Base-by-base conservation (phyloP, 1,139 yeast species). In the Magnusiomyces sp. region DNA sequence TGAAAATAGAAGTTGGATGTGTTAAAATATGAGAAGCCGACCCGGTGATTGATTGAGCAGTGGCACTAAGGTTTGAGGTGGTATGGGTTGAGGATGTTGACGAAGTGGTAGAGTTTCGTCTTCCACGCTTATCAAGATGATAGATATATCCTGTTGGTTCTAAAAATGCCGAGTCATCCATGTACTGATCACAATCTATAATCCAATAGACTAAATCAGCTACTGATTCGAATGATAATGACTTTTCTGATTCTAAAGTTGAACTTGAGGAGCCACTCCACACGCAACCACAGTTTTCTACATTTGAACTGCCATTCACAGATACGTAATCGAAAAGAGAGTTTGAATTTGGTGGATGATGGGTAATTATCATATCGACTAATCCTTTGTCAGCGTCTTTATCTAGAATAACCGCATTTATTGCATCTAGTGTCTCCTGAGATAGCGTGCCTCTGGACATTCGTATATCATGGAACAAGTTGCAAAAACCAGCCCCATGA, bases 91-190 rank as follows among this genome's bases (percentile, higher is more conserved):
- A 34, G 7, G 16, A 16, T 37, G 40, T 9, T 37, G 40, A 37
- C 4, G 40, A 37, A 7, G 34, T 7, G 10, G 37, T 17, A 2
- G 41, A 17, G 13, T 37, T n/a, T 9, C 38, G 39, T n/a, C 43
- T 40, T 16, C 16, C 29, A 19, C 47, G 43, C 43, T 49, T 55
- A 40, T 53, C 50, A 40, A 59, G 46, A 39, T 60, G 61, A 37
- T 59, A 59, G 5, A 59, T 61, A 49, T 58, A 60, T 34, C 64
- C 65, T 5, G 62, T 55, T 1, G 59, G 56, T 37, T 62, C 65
- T 10, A 56, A 40, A 40, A 55, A 62, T 6, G 63, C 55, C 9
- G 55, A 50, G 32, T 56, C 58, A 40, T 59, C 58, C 38, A 54
- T 52, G 43, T 59, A 55, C 2, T 48, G 41, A 20, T 57, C 57